Base-by-base conservation (phyloP, 2,329 filamentous ascomycete genomes). In the Trichoderma brevicompactum region DNA sequence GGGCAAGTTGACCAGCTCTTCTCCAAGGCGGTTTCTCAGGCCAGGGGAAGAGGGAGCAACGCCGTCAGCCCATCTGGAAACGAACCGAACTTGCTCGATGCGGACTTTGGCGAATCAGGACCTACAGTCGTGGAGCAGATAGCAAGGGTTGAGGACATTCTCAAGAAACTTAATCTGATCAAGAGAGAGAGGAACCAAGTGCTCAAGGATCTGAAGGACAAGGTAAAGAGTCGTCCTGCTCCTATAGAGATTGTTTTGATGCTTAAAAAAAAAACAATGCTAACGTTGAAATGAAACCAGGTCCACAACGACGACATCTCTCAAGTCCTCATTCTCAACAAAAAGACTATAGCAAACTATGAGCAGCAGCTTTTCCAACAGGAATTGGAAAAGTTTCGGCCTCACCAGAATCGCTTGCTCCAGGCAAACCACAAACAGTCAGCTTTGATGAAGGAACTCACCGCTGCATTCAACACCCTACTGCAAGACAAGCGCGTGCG, bases 281-380 rank as follows among this genome's bases (percentile, higher is more conserved):
- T 74, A 65, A 78, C 65, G 6, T 38, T 38, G 36, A 19, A 67
- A 68, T 54, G 17, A 9, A 28, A 19, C 8, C 61, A 97, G 94
- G 90, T 94, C 61, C 94, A 96, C 78, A 92, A 91, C 70, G 96
- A 99, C 74, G 96, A 99, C 73, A 99, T 99, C 69, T 97, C 94
- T 5, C 95, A 97, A 74, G 94, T 98, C 12, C 83, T 99, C 67
- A 99, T 99, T 64, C 81, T 99, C 66, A 99, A 99, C 83, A 98
- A 98, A 76, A 99, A 98, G 79, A 90, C 92, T 1, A 94, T 98
- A 73, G 86, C 92, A 19, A 96, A 92, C 73, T 94, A 95, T 72
- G 95, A 99, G 76, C 89, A 84, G 12, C 92, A 97, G 73, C 85
- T 99, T 2, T 99, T 99, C 79, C 91, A 97, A 75, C 89, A 92